Percentiles rank a stretch among this genome's conserved stretches.
Conservation (phyloP, 148 eudicot species). For the Euryodendron excelsum region DNA sequence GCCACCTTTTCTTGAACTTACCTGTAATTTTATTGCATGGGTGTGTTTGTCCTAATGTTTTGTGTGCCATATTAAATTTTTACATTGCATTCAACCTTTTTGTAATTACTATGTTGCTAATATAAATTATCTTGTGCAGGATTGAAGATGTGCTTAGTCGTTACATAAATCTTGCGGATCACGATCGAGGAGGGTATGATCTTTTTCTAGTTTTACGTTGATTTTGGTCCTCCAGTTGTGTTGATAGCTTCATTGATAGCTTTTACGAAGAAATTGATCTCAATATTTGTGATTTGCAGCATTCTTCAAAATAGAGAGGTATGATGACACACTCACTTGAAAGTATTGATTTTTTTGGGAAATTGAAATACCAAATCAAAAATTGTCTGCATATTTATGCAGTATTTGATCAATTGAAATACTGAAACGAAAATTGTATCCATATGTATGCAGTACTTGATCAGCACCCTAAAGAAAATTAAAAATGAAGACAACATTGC, state of each 20-base stretch:
- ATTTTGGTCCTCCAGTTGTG: background rate
- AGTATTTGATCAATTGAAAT: too few relatives aligned
- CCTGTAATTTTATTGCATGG: too few relatives aligned
- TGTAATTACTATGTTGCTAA: background rate
- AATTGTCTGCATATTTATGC: too few relatives aligned
- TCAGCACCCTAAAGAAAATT: constrained; percentile 49
- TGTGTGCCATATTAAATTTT: background rate
- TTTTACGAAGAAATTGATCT: background rate
- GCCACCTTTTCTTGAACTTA: background rate
- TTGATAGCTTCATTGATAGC: background rate
- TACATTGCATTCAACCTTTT: background rate
- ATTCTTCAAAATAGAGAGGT: constrained; percentile 49
- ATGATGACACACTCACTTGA: background rate
- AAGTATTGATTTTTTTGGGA: background rate
- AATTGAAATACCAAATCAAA: background rate
- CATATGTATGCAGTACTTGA: constrained; percentile 45
- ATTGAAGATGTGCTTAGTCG: constrained; percentile 69
- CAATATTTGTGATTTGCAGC: constrained; percentile 25
- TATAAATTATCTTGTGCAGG: constrained; percentile 21
- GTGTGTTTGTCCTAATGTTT: background rate
- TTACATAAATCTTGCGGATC: constrained; percentile 58
- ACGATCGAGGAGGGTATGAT: constrained; percentile 58
- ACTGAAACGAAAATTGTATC: too few relatives aligned
- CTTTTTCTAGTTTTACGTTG: background rate
- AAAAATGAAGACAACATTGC: constrained; percentile 69